These are phyloP conservation scores for Choanephora cucurbitarum DNA, from an alignment of 371 early-diverging fungal genomes.

Conservation along the genomic window DNA sequence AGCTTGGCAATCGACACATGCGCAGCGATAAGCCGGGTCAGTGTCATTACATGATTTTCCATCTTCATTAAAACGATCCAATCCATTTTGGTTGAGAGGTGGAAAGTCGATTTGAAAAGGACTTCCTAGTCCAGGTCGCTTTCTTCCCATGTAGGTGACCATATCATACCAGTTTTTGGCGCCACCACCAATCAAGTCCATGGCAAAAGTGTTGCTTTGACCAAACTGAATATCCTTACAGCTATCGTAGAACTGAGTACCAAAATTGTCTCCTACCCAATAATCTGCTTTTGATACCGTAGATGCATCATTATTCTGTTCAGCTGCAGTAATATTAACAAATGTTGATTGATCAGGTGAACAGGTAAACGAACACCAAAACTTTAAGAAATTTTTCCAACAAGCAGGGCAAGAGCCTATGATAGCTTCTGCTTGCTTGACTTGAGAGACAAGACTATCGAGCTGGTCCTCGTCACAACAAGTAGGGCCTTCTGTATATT, in stretches of 20 bases:
- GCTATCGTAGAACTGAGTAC: constrained; percentile 66
- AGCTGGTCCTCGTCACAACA: constrained; percentile 71
- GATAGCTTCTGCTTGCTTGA: constrained; percentile 60
- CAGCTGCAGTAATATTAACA: constrained; percentile 58
- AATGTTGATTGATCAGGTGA: constrained; percentile 73
- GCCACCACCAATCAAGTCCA: constrained; percentile 79
- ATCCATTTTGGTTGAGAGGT: constrained; percentile 33
- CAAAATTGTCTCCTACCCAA: constrained; percentile 64
- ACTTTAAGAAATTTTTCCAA: constrained; percentile 71
- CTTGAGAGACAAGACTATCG: constrained; percentile 48
- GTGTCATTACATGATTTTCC: constrained; percentile 63
- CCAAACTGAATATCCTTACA: constrained; percentile 80
- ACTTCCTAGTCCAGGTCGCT: constrained; percentile 61
- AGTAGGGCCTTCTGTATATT: constrained; percentile 51
- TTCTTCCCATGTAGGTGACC: constrained; percentile 66
- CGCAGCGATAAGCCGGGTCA: constrained; percentile 60
- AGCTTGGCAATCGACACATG: constrained; percentile 73
- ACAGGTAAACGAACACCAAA: constrained; percentile 77
- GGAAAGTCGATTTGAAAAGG: constrained; percentile 74
- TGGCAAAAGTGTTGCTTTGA: constrained; percentile 66
- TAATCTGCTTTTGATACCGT: constrained; percentile 59
- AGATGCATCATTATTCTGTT: constrained; percentile 17
- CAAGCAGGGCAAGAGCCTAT: constrained; percentile 77
- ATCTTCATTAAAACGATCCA: constrained; percentile 41
- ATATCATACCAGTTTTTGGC: constrained; percentile 71